Percentiles rank a stretch among this genome's conserved stretches.
phyloP scores from a whole-genome alignment of 2,329 filamentous ascomycete genomes.

The Fusarium multiceps region DNA sequence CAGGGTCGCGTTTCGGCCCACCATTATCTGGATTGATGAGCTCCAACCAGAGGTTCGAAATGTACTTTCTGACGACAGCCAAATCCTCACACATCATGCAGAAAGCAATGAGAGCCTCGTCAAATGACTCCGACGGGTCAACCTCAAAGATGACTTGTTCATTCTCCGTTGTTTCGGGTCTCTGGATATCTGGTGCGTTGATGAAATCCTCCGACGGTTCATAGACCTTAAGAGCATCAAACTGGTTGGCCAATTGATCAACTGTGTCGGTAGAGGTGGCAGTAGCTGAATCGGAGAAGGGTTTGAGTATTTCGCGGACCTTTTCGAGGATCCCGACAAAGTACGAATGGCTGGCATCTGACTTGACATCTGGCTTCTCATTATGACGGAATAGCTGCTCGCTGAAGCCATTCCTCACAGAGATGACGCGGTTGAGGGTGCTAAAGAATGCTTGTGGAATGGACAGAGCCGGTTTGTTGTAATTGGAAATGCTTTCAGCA shows the following conservation, averaged over 20 bases:
- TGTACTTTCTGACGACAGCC: constrained; percentile 17
- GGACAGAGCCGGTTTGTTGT: constrained; percentile 28
- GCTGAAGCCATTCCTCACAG: constrained; percentile 47
- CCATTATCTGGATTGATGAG: background rate
- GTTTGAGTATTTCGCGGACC: constrained; percentile 48
- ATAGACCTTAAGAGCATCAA: background rate
- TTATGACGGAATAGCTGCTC: constrained; percentile 31
- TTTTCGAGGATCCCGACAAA: constrained; percentile 51
- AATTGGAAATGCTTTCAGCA: constrained; percentile 51
- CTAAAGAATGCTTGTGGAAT: constrained; percentile 47
- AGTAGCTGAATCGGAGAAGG: background rate
- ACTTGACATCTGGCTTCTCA: constrained; percentile 21
- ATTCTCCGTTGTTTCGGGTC: background rate
- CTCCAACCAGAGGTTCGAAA: background rate
- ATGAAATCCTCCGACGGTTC: constrained; percentile 47
- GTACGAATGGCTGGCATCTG: constrained; percentile 47
- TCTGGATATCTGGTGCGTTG: constrained; percentile 42
- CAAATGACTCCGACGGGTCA: constrained; percentile 40
- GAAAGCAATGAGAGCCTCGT: constrained; percentile 47
- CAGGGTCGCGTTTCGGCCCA: constrained; percentile 8
- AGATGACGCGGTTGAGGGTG: constrained; percentile 54
- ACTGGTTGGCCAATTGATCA: background rate
- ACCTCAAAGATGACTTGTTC: constrained; percentile 46
- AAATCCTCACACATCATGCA: constrained; percentile 48
- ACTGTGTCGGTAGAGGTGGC: background rate